Evolutionary conservation across 768 basidiomycete species (phyloP), one percentile per base, ranked within the genome.

Genomic region (Termitomyces bulborhizus): DNA sequence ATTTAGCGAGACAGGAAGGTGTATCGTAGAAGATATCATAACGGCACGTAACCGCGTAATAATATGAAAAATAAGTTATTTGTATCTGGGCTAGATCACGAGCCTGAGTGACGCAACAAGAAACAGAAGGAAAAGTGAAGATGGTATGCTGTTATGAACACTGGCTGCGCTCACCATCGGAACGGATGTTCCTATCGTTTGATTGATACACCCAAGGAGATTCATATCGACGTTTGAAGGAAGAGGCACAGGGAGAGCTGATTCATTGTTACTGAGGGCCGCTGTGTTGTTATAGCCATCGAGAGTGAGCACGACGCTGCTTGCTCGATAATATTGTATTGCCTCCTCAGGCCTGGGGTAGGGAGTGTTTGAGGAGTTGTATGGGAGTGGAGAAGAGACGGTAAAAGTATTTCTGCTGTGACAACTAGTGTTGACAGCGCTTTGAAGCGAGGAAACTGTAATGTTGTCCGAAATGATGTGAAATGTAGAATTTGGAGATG

Each of bases 291-390:
- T 86, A 63, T 86, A 86, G 0, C 81, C 81, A 48, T 87, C 80
- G 3, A 86, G 69, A 3, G 82, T 77, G n/a, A 87, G 72, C 3
- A 75, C 79, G 40, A 84, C 73, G 54, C 77, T 83, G 60, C 81
- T 83, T 3, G 83, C 78, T 32, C 86, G 82, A 62, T 83, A 88
- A 64, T 86, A 88, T 55, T 86, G 80, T n/a, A 86, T 62, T 0
- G 74, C 77, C 60, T 84, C 76, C 59, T 82, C 79, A 0, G 84
- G 75, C 13, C 39, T 57, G 60, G 18, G 73, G 68, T 21, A 65
- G 60, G 1, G 69, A 60, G 34, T 36, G 32, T 48, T 48, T 8
- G 47, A 48, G 31, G 69, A 66, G 34, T 70, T 65, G 55, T 70
- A 72, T 1, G 68, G 39, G 2, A 56, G 58, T 15, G 65, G 43